Conservation (phyloP, 2,329 filamentous ascomycete species). For the Talaromyces sp. region DNA sequence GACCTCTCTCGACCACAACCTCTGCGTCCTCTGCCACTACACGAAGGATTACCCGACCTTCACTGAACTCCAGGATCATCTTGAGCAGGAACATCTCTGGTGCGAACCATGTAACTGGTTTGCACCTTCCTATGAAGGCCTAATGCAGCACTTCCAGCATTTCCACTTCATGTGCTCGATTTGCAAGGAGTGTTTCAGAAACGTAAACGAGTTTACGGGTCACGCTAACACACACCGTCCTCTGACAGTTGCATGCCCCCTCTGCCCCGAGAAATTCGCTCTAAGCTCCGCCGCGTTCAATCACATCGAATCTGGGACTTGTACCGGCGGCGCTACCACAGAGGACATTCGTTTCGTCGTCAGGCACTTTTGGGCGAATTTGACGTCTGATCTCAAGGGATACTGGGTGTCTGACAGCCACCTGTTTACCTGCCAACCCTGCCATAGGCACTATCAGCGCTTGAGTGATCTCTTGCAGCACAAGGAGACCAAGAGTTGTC, state of each 20-base stretch:
- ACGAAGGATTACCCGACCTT: conserved; percentile 20
- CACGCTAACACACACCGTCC: conserved; percentile 22
- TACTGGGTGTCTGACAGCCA: not conserved
- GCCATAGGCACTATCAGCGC: conserved; percentile 18
- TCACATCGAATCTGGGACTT: conserved; percentile 24
- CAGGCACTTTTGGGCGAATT: conserved; percentile 8
- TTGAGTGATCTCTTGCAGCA: conserved; percentile 25
- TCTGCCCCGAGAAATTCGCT: conserved; percentile 20
- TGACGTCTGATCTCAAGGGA: not conserved
- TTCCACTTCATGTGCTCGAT: conserved; percentile 21
- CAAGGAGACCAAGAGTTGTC: conserved; percentile 20
- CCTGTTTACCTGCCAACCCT: conserved; percentile 20
- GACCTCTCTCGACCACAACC: conserved; percentile 10
- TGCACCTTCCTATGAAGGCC: conserved; percentile 20
- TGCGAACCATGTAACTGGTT: conserved; percentile 24
- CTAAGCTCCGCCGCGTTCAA: conserved; percentile 22
- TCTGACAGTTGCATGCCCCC: conserved; percentile 19
- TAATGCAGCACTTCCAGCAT: conserved; percentile 21
- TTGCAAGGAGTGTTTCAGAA: conserved; percentile 22
- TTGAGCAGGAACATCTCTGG: conserved; percentile 21
- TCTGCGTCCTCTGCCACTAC: conserved; percentile 12
- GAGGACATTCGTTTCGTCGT: conserved; percentile 19
- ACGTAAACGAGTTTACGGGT: conserved; percentile 21
- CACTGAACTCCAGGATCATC: conserved; percentile 19
- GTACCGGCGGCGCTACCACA: conserved; percentile 17